phyloP scores from a whole-genome alignment of 306 rosid species.

The barrel medic (Medicago truncatula) region MtrunA17r5.0-ANR NC_053042.1:28474501-28475000 shows the following conservation, averaged over 20 bases:
- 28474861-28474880: neutral
- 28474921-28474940: neutral
- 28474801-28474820: neutral
- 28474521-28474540: slow-evolving; percentile 37
- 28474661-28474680: neutral
- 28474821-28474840: too few relatives aligned
- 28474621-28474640: slow-evolving; percentile 15
- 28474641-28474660: neutral
- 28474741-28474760: neutral
- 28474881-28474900: neutral
- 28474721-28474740: neutral
- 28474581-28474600: slow-evolving; percentile 23
- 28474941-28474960: neutral
- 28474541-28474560: slow-evolving; percentile 22
- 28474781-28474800: neutral
- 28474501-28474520: slow-evolving; percentile 14
- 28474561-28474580: slow-evolving; percentile 10
- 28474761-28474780: neutral
- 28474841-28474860: neutral
- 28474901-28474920: neutral
- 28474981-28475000: neutral
- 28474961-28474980: neutral
- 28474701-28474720: slow-evolving; percentile 1
- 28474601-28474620: slow-evolving; percentile 1
- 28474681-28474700: neutral